Evolutionary conservation across 106 monocot species (phyloP).

Genomic region (Dendrobium chrysotoxum): DNA sequence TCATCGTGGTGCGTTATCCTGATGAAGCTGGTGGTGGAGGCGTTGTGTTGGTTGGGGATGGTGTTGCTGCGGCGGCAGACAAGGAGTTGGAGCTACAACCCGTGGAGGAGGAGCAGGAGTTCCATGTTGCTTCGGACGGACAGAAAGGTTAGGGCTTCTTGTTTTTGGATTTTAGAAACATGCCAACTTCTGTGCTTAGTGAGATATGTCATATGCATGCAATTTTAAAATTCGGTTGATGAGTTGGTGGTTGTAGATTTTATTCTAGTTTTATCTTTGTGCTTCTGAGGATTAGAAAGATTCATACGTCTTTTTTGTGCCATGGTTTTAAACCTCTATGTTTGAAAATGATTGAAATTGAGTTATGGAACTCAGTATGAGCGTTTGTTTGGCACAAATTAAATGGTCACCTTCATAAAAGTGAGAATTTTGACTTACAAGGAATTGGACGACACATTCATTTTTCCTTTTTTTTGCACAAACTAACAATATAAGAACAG

Average conservation of each 20-base stretch:
- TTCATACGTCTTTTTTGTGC: background rate
- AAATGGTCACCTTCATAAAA: background rate
- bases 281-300: background rate
- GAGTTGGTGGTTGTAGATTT: background rate
- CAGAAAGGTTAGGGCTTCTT: slow-evolving; percentile 35
- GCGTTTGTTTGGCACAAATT: background rate
- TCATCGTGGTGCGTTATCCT: slow-evolving; percentile 42
- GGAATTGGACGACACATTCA: background rate
- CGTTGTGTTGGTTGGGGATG: background rate
- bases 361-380: too few species aligned
- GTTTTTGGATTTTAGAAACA: background rate
- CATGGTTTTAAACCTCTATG: background rate
- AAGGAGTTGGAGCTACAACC: slow-evolving; percentile 27
- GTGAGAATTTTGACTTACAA: background rate
- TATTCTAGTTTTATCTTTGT: background rate
- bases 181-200: background rate
- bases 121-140: slow-evolving; percentile 39
- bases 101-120: slow-evolving; percentile 46
- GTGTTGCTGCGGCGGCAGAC: background rate
- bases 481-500: background rate
- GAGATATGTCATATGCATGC: background rate
- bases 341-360: background rate
- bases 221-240: background rate
- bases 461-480: background rate
- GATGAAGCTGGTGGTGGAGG: slow-evolving; percentile 22